Conservation (phyloP, 2,329 filamentous ascomycete species). For the Plectosphaerella cucumerina region DNA sequence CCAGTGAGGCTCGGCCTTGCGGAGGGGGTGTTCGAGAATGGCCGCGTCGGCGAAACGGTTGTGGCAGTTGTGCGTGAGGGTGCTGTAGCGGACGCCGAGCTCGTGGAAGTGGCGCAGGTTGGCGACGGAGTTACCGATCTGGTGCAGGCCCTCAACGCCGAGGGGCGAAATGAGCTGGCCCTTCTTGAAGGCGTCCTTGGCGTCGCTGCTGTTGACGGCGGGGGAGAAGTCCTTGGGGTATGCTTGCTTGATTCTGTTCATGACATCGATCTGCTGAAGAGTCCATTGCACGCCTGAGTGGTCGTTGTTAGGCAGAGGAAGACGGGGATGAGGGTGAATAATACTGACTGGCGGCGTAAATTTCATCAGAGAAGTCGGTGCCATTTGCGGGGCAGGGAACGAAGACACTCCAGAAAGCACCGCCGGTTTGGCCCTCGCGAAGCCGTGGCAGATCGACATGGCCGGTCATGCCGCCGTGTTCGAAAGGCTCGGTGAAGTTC, state of each 20-base stretch:
- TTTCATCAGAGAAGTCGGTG: constrained; percentile 68
- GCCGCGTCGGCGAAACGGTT: constrained; percentile 88
- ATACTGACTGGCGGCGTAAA: constrained; percentile 60
- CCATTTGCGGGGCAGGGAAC: constrained; percentile 70
- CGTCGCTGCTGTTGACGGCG: constrained; percentile 54
- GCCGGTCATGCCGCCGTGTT: constrained; percentile 59
- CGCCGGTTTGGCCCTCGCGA: constrained; percentile 66
- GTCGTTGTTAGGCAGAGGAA: too few relatives aligned
- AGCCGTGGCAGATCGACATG: constrained; percentile 82
- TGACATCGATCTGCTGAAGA: constrained; percentile 71
- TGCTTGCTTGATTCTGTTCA: constrained; percentile 55
- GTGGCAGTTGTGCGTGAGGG: constrained; percentile 90
- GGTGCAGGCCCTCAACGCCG: constrained; percentile 84
- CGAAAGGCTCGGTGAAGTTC: constrained; percentile 72
- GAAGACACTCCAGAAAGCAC: constrained; percentile 91
- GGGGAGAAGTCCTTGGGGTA: constrained; percentile 70
- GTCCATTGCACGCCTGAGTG: constrained; percentile 60
- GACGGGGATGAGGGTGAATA: not conserved
- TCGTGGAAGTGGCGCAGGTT: constrained; percentile 72
- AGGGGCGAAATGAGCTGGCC: constrained; percentile 71
- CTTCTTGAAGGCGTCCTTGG: constrained; percentile 54
- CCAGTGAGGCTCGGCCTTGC: constrained; percentile 56
- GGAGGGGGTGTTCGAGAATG: constrained; percentile 49
- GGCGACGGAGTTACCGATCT: constrained; percentile 80
- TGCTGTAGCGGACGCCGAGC: constrained; percentile 82